Base-by-base conservation (phyloP, 2,329 filamentous ascomycete species). In the Pseudogymnoascus sp. region DNA sequence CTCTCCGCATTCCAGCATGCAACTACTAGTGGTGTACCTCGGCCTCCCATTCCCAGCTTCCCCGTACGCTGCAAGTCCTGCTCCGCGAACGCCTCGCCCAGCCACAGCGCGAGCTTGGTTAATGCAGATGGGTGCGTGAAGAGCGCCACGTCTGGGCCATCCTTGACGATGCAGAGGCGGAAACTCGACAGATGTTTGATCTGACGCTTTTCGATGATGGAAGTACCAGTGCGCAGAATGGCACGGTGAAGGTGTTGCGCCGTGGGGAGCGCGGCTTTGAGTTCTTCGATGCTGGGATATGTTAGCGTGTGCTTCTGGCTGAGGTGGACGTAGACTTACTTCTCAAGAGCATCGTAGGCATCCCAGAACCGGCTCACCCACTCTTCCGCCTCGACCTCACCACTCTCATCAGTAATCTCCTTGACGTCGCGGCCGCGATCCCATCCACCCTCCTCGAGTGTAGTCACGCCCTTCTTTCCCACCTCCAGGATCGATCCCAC, bases 151-250 rank as follows among this genome's bases (percentile, higher is more conserved):
- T 97, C 94, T 0, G 92, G 91, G 0, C 93, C 92, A 70, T 97
- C 94, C 72, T 95, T 96, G 68, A 99, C 92, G 3, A 97, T 89
- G 35, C 90, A 95, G 81, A 99, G 92, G 58, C 94, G 89, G 73
- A 97, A 99, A 0, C 93, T 89, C 57, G 91, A 86, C 14, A 99
- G 79, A 72, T 97, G 92, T 37, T 91, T 89, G 71, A 99, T 96
- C 69, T 97, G 92, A 62, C 89, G 88, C 76, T 99, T 99, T 66
- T 91, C 90, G 63, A 99, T 89, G 28, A 99, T 81, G 0, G 90
- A 88, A 1, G 92, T 96, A 37, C 94, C 94, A 0, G 93, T 96
- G 57, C 91, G 89, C 64, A 97, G 89, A 64, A 99, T 97, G 39
- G 94, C 92, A 36, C 90, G 86, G 73, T 97, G 90, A 1, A 99